These are phyloP conservation scores for Zymoseptoria pseudotritici DNA, from an alignment of 2,329 filamentous ascomycete species.

Conservation along the genomic window DNA sequence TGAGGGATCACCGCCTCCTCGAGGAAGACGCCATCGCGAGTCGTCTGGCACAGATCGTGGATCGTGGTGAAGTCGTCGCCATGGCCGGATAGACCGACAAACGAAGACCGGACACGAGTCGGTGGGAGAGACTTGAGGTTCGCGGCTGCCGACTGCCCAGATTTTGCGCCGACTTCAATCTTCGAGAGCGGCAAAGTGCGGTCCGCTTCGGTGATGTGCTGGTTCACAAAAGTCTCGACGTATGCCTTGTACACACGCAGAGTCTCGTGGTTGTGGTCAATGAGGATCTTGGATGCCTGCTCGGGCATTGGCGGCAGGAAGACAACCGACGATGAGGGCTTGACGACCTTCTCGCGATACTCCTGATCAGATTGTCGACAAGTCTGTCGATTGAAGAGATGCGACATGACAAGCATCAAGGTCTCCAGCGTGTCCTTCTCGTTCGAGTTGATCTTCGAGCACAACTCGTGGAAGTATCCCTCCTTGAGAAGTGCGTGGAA, in stretches of 20 bases:
- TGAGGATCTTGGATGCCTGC: constrained; percentile 49
- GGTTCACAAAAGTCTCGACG: constrained; percentile 59
- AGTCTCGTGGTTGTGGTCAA: constrained; percentile 57
- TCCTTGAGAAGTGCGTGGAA: constrained; percentile 67
- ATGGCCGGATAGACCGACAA: constrained; percentile 63
- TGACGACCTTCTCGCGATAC: constrained; percentile 43
- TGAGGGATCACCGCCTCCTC: constrained; percentile 67
- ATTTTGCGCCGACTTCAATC: constrained; percentile 36
- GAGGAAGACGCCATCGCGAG: constrained; percentile 63
- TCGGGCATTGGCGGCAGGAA: constrained; percentile 57
- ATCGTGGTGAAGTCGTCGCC: constrained; percentile 58
- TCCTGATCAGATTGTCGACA: constrained; percentile 42
- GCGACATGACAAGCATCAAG: constrained; percentile 61
- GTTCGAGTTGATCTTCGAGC: constrained; percentile 47
- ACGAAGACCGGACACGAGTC: constrained; percentile 55
- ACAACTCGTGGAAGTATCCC: constrained; percentile 62
- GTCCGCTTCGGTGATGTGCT: constrained; percentile 53
- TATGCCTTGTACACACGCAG: constrained; percentile 61
- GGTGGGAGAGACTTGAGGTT: constrained; percentile 29
- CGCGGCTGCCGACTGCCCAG: constrained; percentile 16
- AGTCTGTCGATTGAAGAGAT: constrained; percentile 59
- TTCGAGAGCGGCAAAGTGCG: constrained; percentile 52
- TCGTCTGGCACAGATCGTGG: constrained; percentile 58
- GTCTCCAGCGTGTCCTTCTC: constrained; percentile 47
- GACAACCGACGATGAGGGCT: constrained; percentile 55